These are phyloP conservation scores for Cyclaneusma minus DNA, from an alignment of 2,329 filamentous ascomycete genomes.

Conservation along the genomic window DNA sequence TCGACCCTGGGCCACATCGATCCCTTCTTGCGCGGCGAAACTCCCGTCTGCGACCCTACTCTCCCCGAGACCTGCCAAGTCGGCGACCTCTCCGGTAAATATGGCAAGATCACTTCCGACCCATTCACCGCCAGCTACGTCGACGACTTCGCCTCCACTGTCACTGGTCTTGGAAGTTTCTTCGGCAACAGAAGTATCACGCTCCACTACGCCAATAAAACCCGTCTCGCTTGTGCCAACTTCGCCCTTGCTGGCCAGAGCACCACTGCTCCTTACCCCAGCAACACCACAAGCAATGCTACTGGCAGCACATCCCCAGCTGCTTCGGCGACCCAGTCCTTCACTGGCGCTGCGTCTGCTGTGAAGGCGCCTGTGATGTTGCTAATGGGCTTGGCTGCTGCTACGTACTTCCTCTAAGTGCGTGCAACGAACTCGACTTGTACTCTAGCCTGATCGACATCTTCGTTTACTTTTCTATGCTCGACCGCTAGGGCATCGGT, in stretches of 20 bases:
- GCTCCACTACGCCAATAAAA: slow-evolving; percentile 47
- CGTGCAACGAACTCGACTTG: background rate
- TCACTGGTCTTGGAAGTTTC: slow-evolving; percentile 34
- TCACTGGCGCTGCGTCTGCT: slow-evolving; percentile 2
- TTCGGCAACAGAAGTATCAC: slow-evolving; percentile 51
- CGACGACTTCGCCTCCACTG: slow-evolving; percentile 42
- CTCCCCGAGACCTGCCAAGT: slow-evolving; percentile 54
- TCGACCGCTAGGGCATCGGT: too few species aligned
- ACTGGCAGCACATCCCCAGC: slow-evolving; percentile 1
- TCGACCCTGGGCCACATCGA: slow-evolving; percentile 53
- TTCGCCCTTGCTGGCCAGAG: slow-evolving; percentile 23
- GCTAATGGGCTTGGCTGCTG: slow-evolving; percentile 2
- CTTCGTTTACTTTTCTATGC: too few species aligned
- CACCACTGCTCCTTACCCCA: background rate
- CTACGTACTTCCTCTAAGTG: slow-evolving; percentile 3
- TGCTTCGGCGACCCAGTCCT: slow-evolving; percentile 1
- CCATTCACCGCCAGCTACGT: slow-evolving; percentile 33
- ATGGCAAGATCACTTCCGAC: slow-evolving; percentile 40
- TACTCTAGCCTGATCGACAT: too few species aligned
- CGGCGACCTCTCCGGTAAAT: slow-evolving; percentile 63
- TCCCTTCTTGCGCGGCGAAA: slow-evolving; percentile 44
- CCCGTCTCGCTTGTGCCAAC: slow-evolving; percentile 49
- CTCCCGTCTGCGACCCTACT: slow-evolving; percentile 38
- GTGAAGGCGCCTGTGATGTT: background rate
- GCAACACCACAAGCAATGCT: slow-evolving; percentile 1